Conservation (phyloP, 805 yeast species). For the Jamesozyma lodderae region DNA sequence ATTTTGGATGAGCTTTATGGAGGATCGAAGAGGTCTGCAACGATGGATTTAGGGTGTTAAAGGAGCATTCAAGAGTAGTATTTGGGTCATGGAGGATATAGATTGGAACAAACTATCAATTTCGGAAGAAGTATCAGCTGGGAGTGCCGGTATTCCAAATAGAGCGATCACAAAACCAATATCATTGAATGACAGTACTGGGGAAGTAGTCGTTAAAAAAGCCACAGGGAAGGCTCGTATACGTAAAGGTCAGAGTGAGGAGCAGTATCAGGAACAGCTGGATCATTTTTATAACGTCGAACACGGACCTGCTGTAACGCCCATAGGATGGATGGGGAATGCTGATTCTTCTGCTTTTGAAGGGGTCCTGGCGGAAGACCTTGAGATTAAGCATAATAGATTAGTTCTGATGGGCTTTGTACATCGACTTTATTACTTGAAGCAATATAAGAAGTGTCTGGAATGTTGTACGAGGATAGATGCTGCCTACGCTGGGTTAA, state of each 20-base stretch:
- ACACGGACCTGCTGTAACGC: conserved; percentile 51
- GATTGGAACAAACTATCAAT: no score
- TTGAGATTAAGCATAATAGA: conserved; percentile 44
- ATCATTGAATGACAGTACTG: conserved; percentile 23
- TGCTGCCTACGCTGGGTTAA: conserved; percentile 7
- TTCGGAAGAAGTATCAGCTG: no score
- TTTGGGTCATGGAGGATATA: no score
- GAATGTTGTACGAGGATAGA: conserved; percentile 35
- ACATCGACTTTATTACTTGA: conserved; percentile 51
- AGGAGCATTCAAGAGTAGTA: no score
- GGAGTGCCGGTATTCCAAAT: conserved; percentile 5
- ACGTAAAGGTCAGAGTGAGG: conserved; percentile 66
- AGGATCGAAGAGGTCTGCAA: no score
- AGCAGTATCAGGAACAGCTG: conserved; percentile 47
- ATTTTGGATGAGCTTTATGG: no score
- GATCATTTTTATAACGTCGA: conserved; percentile 35
- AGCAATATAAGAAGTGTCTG: conserved; percentile 45
- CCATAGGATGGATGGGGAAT: conserved; percentile 27
- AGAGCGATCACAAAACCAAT: conserved; percentile 22
- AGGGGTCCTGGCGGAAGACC: conserved; percentile 14
- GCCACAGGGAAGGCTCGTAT: conserved; percentile 39
- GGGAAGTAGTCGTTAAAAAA: conserved; percentile 38
- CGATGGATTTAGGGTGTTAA: no score
- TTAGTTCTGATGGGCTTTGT: conserved; percentile 48
- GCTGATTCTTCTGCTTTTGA: no score